Conservation (phyloP, 371 early-diverging fungal genomes). For the Rhizopus microsporus region DNA sequence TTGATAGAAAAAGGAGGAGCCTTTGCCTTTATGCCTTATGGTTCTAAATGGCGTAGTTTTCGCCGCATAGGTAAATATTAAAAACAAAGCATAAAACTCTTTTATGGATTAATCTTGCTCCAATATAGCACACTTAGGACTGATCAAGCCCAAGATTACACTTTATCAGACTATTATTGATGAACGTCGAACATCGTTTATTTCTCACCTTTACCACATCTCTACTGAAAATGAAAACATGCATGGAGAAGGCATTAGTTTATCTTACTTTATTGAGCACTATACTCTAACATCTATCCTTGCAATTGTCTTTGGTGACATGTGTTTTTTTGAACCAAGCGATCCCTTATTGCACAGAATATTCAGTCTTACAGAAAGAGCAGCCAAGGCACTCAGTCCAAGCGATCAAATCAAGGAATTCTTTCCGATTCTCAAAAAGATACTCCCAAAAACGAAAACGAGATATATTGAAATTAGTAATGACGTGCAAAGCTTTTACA, state of each 20-base stretch:
- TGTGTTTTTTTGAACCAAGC: slow-evolving; percentile 38
- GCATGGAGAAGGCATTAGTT: slow-evolving; percentile 7
- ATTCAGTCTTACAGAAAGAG: slow-evolving; percentile 37
- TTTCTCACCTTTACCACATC: slow-evolving; percentile 19
- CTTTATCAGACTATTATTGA: slow-evolving; percentile 42
- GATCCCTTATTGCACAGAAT: slow-evolving; percentile 40
- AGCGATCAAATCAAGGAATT: slow-evolving; percentile 46
- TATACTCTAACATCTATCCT: slow-evolving; percentile 49
- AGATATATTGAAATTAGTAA: slow-evolving; percentile 21
- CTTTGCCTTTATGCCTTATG: slow-evolving; percentile 53
- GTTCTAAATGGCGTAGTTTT: slow-evolving; percentile 39
- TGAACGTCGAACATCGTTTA: slow-evolving; percentile 23
- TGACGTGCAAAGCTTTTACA: slow-evolving; percentile 31
- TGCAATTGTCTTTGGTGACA: slow-evolving; percentile 40
- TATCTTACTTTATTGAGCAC: slow-evolving; percentile 34
- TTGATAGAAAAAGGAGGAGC: slow-evolving; percentile 44
- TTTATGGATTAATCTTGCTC: not conserved
- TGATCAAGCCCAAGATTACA: slow-evolving; percentile 40
- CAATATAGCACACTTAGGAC: slow-evolving; percentile 34
- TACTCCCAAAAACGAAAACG: slow-evolving; percentile 21
- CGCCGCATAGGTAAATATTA: slow-evolving; percentile 40
- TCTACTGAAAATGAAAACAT: slow-evolving; percentile 3
- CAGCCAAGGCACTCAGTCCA: slow-evolving; percentile 35
- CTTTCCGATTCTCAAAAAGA: slow-evolving; percentile 38
- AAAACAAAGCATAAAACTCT: not conserved